Conservation (phyloP, 371 early-diverging fungal species). For the Syncephalastrum contaminatum region DNA sequence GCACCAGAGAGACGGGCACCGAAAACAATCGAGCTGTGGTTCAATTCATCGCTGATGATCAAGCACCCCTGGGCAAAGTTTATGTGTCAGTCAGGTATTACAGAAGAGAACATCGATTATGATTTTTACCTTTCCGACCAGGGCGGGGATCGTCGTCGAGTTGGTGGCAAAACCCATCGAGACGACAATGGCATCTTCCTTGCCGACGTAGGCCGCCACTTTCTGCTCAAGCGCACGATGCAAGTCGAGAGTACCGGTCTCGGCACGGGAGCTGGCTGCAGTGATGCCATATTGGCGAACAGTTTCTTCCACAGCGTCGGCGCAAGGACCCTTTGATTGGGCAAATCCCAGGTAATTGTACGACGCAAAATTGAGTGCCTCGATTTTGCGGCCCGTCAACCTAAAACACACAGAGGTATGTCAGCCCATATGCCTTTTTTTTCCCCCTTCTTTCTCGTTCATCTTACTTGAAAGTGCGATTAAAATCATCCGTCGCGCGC, state of each 20-base stretch:
- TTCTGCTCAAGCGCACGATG: conserved; percentile 85
- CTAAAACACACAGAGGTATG: conserved; percentile 7
- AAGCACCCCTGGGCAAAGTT: conserved; percentile 62
- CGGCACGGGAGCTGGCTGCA: conserved; percentile 69
- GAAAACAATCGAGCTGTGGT: conserved; percentile 96
- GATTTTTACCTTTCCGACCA: conserved; percentile 71
- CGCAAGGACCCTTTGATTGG: conserved; percentile 87
- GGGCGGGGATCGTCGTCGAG: conserved; percentile 93
- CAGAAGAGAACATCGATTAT: background rate
- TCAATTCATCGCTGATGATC: conserved; percentile 97
- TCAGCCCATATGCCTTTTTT: too few relatives aligned
- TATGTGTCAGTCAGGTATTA: background rate
- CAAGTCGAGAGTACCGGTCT: conserved; percentile 70
- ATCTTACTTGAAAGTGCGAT: conserved; percentile 73
- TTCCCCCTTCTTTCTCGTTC: background rate
- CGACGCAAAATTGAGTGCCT: conserved; percentile 94
- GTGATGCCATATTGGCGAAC: conserved; percentile 66
- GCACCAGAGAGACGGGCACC: conserved; percentile 97
- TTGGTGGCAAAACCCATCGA: conserved; percentile 92
- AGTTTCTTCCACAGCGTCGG: conserved; percentile 86
- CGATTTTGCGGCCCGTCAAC: conserved; percentile 82
- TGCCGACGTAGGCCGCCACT: conserved; percentile 85
- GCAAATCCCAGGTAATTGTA: conserved; percentile 99
- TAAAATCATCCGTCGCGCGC: conserved; percentile 81
- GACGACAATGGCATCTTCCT: conserved; percentile 43